Percentiles rank a stretch among this genome's conserved stretches.
phyloP scores from a whole-genome alignment of 2,329 filamentous ascomycete species.

The Madurella mycetomatis region DNA sequence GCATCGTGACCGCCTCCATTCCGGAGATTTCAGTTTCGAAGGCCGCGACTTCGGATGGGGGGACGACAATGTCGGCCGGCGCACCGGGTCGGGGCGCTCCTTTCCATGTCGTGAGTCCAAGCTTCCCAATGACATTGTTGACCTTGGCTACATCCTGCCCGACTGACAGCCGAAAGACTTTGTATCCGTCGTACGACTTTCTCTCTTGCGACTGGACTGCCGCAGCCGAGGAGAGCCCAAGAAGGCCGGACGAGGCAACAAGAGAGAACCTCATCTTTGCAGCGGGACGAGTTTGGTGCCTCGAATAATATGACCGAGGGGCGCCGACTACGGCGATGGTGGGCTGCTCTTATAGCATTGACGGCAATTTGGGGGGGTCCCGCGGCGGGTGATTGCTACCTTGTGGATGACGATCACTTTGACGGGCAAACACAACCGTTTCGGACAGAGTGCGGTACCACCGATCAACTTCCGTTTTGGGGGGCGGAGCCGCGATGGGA shows the following conservation, averaged over 20 bases:
- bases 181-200: slow-evolving; percentile 41
- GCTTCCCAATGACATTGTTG: slow-evolving; percentile 32
- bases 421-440: background rate
- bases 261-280: slow-evolving; percentile 17
- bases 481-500: slow-evolving; percentile 2
- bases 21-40: slow-evolving; percentile 33
- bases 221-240: slow-evolving; percentile 18
- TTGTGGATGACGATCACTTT: background rate
- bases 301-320: no score
- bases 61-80: slow-evolving; percentile 40
- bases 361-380: no score
- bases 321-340: no score
- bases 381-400: no score
- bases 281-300: no score
- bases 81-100: slow-evolving; percentile 32
- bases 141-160: slow-evolving; percentile 31
- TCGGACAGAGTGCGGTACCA: background rate
- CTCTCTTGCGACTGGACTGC: slow-evolving; percentile 10
- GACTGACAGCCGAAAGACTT: slow-evolving; percentile 41
- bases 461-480: slow-evolving; percentile 1
- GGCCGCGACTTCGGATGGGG: slow-evolving; percentile 31
- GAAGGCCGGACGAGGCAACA: slow-evolving; percentile 8
- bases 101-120: slow-evolving; percentile 38
- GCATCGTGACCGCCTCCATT: slow-evolving; percentile 34
- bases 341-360: background rate